Evolutionary conservation across 176 grass and related monocot genomes (phyloP).

Genomic region (Raddia distichophylla): DNA sequence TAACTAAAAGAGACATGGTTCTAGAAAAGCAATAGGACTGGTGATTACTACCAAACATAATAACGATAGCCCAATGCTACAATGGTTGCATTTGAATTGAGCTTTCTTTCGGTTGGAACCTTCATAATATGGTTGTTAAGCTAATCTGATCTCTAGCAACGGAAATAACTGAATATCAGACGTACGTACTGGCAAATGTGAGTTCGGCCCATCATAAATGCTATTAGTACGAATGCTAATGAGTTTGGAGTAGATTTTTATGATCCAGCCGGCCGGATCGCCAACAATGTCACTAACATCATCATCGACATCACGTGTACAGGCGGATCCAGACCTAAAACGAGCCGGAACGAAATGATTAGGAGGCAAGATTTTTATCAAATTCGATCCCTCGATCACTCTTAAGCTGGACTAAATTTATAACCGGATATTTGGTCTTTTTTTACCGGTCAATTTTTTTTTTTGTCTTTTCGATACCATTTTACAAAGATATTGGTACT

Average conservation of each 20-base stretch:
- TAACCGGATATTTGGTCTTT: too few species aligned
- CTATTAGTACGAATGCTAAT: background rate
- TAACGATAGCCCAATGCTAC: background rate
- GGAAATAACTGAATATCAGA: too few species aligned
- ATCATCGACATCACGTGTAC: background rate
- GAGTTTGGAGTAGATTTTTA: background rate
- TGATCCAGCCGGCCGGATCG: background rate
- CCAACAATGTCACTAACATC: background rate
- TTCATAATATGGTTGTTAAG: background rate
- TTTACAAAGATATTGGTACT: too few species aligned
- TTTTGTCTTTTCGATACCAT: too few species aligned
- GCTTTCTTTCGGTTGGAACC: background rate
- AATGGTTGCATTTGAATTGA: background rate
- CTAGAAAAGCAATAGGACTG: background rate
- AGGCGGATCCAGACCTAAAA: background rate
- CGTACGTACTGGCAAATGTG: background rate
- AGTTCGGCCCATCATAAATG: background rate
- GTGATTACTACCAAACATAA: background rate
- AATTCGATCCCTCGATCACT: too few species aligned
- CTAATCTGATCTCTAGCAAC: background rate
- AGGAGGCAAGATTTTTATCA: background rate
- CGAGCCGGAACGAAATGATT: background rate
- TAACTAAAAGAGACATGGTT: background rate
- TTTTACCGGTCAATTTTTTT: too few species aligned
- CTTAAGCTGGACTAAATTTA: too few species aligned